Conservation (phyloP, 805 yeast species). For the Metschnikowia shivogae region DNA sequence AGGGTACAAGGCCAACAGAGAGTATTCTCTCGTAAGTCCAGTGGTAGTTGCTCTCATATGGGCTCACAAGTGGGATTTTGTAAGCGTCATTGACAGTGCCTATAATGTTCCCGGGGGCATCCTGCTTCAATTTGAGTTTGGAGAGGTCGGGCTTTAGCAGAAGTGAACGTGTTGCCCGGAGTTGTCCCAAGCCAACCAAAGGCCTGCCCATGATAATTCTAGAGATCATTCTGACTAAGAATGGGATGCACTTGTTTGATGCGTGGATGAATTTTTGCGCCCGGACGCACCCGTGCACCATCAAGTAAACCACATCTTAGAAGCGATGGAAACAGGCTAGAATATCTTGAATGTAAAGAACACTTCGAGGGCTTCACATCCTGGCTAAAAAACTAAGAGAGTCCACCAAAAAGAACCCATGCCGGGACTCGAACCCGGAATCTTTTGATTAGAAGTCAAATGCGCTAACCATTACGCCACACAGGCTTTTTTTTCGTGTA, state of each 20-base stretch:
- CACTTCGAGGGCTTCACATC: neutral
- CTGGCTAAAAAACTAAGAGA: neutral
- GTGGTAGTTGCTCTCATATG: conserved; percentile 79
- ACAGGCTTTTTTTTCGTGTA: conserved; percentile 9
- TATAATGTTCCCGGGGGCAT: conserved; percentile 84
- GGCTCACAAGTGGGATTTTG: conserved; percentile 57
- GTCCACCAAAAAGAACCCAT: conserved; percentile 10
- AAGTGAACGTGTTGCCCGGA: conserved; percentile 10
- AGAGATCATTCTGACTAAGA: conserved; percentile 7
- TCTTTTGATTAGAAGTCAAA: conserved; percentile 19
- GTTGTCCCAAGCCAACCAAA: conserved; percentile 8
- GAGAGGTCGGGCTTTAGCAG: conserved; percentile 43
- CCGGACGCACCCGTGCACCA: conserved; percentile 3
- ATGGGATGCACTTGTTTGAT: neutral
- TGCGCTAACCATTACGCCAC: conserved; percentile 20
- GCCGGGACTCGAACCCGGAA: conserved; percentile 20
- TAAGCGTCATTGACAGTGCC: conserved; percentile 95
- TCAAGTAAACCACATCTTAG: neutral
- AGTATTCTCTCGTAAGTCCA: conserved; percentile 86
- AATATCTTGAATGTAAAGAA: neutral
- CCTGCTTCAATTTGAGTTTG: conserved; percentile 54
- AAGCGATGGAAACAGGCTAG: too few relatives aligned
- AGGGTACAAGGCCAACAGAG: conserved; percentile 70
- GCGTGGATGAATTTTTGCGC: conserved; percentile 3
- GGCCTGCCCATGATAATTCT: conserved; percentile 9